Percentiles rank a stretch among this genome's conserved stretches.
phyloP scores from a whole-genome alignment of 2,329 filamentous ascomycete genomes.

The Beauveria brongniartii region DNA sequence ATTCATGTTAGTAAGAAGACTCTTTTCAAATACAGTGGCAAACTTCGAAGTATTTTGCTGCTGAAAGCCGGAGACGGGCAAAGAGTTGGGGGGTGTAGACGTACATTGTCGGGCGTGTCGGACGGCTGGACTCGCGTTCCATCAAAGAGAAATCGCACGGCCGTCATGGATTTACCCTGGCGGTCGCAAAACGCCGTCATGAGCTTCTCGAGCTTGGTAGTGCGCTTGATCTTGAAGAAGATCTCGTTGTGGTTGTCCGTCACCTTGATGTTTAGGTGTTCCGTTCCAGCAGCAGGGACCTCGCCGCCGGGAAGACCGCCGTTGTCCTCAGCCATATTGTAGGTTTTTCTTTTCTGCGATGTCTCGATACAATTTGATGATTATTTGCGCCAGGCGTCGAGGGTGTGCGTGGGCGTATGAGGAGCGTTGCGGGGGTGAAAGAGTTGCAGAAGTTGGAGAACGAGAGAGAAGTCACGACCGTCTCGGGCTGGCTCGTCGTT shows the following conservation, averaged over 20 bases:
- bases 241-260: conserved; percentile 99
- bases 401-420: background rate
- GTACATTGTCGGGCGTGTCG: conserved; percentile 86
- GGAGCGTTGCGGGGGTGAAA: background rate
- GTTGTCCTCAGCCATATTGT: conserved; percentile 44
- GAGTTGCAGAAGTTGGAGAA: background rate
- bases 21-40: background rate
- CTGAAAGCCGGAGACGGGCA: background rate
- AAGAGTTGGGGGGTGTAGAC: conserved; percentile 28
- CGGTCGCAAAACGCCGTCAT: conserved; percentile 98
- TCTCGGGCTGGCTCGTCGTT: conserved; percentile 2
- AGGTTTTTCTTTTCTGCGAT: background rate
- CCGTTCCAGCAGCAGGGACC: conserved; percentile 42
- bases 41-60: background rate
- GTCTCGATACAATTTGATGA: background rate
- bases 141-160: conserved; percentile 92
- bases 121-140: conserved; percentile 83
- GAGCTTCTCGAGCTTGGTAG: conserved; percentile 90
- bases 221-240: conserved; percentile 99
- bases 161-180: conserved; percentile 77
- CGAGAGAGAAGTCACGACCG: background rate
- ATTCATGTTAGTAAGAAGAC: conserved; percentile 1
- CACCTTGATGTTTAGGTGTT: conserved; percentile 98
- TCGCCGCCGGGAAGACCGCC: conserved; percentile 37
- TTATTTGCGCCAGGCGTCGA: background rate